Base-by-base conservation (phyloP, 1,284 basidiomycete species). In the Leccinum proximum region DNA sequence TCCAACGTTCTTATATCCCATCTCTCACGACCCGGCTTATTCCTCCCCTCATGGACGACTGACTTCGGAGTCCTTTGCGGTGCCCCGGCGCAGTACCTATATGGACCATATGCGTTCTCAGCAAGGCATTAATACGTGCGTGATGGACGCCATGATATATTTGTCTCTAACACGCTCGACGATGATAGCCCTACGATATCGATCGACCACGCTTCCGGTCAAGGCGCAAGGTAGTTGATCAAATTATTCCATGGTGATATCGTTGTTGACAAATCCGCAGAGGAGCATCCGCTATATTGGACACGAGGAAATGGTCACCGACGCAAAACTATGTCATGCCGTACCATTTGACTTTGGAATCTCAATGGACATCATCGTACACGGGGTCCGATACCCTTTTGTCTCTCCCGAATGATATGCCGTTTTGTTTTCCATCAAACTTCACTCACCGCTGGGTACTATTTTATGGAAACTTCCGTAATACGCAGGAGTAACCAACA, bases 281-380 rank as follows among this genome's bases (percentile, higher is more conserved):
- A 18, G n/a, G 9, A 10, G 1, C 42, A 7, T 3, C 35, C 6
- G 22, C 3, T 13, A 14, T 35, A n/a, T 22, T 64, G 3, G 65
- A 61, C 40, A 64, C 61, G n/a, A 16, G 50, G 3, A 48, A 16
- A 48, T 61, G 61, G 65, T 61, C 65, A 40, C 6, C 57, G 1
- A 10, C 1, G 10, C 30, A 3, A 14, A 18, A n/a, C 3, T 1
- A 13, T 18, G 3, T 1, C n/a, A 26, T 13, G 13, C 53, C 38
- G 11, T 8, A 9, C 5, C 48, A 5, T 11, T 50, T 18, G 1
- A n/a, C 13, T 14, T 40, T 26, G 14, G 16, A 26, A 65, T 18
- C 37, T 54, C 60, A 35, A 7, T 54, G 18, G 16, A 11, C 2
- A 11, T 14, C 30, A 30, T 26, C 11, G 37, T 14, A 37, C 6